Evolutionary conservation across 129 eudicot species (phyloP).

Genomic region (Flaveria brownii): DNA sequence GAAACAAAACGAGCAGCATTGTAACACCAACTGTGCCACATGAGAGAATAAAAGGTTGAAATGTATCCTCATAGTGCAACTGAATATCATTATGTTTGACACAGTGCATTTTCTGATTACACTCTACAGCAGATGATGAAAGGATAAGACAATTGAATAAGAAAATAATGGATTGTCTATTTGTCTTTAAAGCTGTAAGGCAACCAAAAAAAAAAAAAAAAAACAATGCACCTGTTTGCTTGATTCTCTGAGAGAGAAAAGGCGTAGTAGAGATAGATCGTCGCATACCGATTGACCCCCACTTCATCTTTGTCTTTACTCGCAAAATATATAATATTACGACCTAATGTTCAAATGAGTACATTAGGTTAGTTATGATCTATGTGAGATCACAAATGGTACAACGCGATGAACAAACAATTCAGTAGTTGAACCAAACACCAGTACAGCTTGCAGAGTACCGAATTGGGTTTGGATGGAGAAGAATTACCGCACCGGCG

Average conservation of each 20-base stretch:
- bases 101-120: neutral
- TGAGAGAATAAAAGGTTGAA: neutral
- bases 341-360: neutral
- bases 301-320: conserved; percentile 28
- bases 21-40: too few species aligned
- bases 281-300: conserved; percentile 20
- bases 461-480: neutral
- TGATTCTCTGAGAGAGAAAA: conserved; percentile 55
- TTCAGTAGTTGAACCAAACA: neutral
- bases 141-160: neutral
- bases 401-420: neutral
- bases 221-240: conserved; percentile 67
- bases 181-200: neutral
- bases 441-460: neutral
- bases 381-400: neutral
- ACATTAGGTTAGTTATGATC: neutral
- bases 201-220: neutral
- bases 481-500: conserved; percentile 18
- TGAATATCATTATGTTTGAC: neutral
- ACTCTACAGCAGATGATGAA: neutral
- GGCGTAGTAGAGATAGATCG: conserved; percentile 55
- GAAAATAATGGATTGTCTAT: neutral
- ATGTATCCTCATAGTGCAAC: conserved; percentile 9
- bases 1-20: too few species aligned
- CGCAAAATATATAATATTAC: neutral